Base-by-base conservation (phyloP, 805 yeast genomes). In the Helenozyma baotianmanensis region DNA sequence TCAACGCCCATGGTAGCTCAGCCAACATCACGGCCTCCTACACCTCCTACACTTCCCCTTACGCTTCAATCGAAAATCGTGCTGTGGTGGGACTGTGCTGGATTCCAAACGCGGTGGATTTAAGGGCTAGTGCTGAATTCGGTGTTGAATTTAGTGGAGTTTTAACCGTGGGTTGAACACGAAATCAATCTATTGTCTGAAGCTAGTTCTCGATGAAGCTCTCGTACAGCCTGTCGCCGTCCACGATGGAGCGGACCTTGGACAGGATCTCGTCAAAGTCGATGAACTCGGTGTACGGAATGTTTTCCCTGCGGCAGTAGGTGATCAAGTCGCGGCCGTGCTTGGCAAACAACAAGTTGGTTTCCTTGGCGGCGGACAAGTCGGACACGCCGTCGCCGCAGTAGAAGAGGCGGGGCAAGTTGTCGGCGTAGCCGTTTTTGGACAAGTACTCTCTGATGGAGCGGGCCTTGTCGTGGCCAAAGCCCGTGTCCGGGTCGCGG, bases 381-480 rank as follows among this genome's bases (percentile, higher is more conserved):
- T 92, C 99, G 28, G 94, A 81, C 21, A 92, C 96, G 43, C 99
- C 99, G 58, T 92, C 99, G 38, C 99, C 99, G 53, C 95, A 85
- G 68, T 92, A 92, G 57, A 90, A 86, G 48, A 87, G 71, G 24
- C 68, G 65, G 11, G 95, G 95, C 39, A 25, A 30, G 31, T 55
- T 40, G 15, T 50, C 56, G 53, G 33, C 47, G 39, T 58, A 55
- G 11, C 59, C 59, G 35, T 62, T 53, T 8, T 40, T 33, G 6
- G 33, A 36, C 45, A 66, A 58, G 42, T 65, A 70, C 31, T 70
- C 68, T 36, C 74, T 71, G 48, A 92, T 90, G 18, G 92, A 82
- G 36, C 75, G 71, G 19, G 96, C 80, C 65, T 92, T 92, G 62
- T 92, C 97, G 59, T 92, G 99, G 31, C 99, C 99, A 58, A 87